Evolutionary conservation across 164 flowering plant genomes (phyloP).

Genomic region (Platanus orientalis): DNA sequence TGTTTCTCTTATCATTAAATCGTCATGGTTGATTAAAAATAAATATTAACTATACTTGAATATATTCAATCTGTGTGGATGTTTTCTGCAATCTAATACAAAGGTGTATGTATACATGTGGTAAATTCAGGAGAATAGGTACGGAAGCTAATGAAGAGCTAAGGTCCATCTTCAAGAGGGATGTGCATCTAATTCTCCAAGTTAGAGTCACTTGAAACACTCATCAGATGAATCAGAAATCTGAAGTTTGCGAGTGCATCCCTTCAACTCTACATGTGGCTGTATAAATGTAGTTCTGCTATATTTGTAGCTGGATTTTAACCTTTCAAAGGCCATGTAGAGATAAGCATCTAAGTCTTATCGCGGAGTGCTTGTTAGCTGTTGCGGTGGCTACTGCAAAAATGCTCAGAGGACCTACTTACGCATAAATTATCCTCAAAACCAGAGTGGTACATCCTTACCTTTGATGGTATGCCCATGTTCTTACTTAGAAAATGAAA

Average conservation of each 20-base stretch:
- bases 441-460: too few species aligned
- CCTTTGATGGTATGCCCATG: too few species aligned
- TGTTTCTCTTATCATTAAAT: too few species aligned
- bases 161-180: constrained; percentile 73
- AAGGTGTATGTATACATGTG: background rate
- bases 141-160: constrained; percentile 91
- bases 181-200: constrained; percentile 83
- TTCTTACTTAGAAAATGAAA: too few species aligned
- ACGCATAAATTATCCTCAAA: too few species aligned
- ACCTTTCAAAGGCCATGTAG: too few species aligned
- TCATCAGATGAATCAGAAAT: background rate
- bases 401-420: too few species aligned
- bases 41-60: background rate
- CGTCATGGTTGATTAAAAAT: too few species aligned
- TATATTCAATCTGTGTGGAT: background rate
- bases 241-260: background rate
- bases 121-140: constrained; percentile 32
- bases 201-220: constrained; percentile 44
- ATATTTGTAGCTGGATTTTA: background rate
- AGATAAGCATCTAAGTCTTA: too few species aligned
- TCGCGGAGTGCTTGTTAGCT: too few species aligned
- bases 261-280: background rate
- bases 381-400: too few species aligned
- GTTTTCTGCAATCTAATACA: background rate
- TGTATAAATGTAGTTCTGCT: background rate